phyloP scores from a whole-genome alignment of 306 rosid genomes.

The Cicer yamashitae region DNA sequence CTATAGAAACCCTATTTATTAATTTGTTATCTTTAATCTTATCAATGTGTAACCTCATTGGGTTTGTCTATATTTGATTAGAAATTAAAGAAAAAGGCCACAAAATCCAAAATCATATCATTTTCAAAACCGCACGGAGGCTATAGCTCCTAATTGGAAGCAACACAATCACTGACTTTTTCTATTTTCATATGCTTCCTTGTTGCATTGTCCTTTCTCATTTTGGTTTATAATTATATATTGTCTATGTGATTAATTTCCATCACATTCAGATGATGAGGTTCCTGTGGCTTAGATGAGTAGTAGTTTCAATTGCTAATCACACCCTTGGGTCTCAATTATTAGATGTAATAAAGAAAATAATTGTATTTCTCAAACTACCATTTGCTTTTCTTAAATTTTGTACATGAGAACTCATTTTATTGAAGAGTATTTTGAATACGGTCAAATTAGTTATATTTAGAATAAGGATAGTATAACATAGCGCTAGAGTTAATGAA shows the following conservation, averaged over 20 bases:
- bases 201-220: neutral
- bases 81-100: constrained; percentile 27
- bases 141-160: constrained; percentile 41
- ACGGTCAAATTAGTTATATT: too few species aligned
- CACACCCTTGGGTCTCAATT: too few species aligned
- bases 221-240: neutral
- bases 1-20: too few species aligned
- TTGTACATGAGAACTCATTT: too few species aligned
- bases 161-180: constrained; percentile 22
- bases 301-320: too few species aligned
- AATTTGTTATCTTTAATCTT: too few species aligned
- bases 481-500: too few species aligned
- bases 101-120: constrained; percentile 27
- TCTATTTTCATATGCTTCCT: constrained; percentile 5
- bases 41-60: neutral
- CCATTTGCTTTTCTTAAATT: too few species aligned
- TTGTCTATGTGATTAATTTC: neutral
- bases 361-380: too few species aligned
- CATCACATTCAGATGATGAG: neutral
- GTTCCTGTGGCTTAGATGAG: neutral
- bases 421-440: too few species aligned
- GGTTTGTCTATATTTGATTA: constrained; percentile 37
- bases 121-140: constrained; percentile 40
- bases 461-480: too few species aligned
- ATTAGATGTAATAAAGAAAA: too few species aligned